phyloP scores from a whole-genome alignment of 495 filamentous ascomycete genomes.

The Chaetomidium leptoderma region DNA sequence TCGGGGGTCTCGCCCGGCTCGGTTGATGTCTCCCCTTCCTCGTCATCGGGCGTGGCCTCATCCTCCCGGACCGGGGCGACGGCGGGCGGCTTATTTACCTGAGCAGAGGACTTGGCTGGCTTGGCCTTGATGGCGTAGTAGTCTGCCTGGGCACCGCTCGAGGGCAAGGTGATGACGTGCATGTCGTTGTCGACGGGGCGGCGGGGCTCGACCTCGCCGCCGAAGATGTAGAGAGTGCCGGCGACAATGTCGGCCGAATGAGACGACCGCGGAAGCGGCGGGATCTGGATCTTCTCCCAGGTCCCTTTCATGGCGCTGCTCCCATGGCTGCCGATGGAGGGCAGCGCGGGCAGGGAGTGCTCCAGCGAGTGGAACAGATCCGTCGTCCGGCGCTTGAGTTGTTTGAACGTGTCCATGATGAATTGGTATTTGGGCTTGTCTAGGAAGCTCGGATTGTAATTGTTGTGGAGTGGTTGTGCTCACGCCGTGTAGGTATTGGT shows the following conservation, averaged over 20 bases:
- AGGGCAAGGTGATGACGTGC: slow-evolving; percentile 60
- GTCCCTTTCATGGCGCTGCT: slow-evolving; percentile 48
- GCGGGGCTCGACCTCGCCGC: slow-evolving; percentile 50
- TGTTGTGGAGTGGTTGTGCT: neutral
- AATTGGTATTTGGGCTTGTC: neutral
- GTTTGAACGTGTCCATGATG: slow-evolving; percentile 42
- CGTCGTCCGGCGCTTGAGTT: slow-evolving; percentile 44
- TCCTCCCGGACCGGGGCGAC: neutral
- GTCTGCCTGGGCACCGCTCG: slow-evolving; percentile 49
- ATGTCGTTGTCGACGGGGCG: slow-evolving; percentile 64
- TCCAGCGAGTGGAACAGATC: slow-evolving; percentile 41
- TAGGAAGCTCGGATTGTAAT: neutral
- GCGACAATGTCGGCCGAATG: slow-evolving; percentile 65
- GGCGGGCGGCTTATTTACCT: neutral
- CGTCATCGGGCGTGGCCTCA: slow-evolving; percentile 27
- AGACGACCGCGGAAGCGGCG: slow-evolving; percentile 59
- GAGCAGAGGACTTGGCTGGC: slow-evolving; percentile 6
- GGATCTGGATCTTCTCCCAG: slow-evolving; percentile 53
- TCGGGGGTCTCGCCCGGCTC: slow-evolving; percentile 10
- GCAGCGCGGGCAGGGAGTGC: slow-evolving; percentile 29
- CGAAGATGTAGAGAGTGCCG: slow-evolving; percentile 66
- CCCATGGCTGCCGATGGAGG: slow-evolving; percentile 16
- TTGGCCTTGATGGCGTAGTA: slow-evolving; percentile 53
- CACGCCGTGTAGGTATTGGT: no score
- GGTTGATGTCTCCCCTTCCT: slow-evolving; percentile 32